phyloP scores from a whole-genome alignment of 2,329 filamentous ascomycete genomes.

The Pseudogymnoascus sp. region DNA sequence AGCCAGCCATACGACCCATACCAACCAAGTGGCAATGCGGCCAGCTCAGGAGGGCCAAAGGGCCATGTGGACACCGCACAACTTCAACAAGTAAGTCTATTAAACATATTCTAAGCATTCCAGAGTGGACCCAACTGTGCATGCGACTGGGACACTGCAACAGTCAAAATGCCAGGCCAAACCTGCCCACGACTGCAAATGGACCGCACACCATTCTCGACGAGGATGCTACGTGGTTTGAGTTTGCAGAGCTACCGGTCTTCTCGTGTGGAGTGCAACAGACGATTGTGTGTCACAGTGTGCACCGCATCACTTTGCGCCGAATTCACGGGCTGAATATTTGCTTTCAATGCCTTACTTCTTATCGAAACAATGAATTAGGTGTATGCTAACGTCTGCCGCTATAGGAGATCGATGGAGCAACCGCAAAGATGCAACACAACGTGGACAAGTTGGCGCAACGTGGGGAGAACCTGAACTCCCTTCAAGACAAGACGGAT shows the following conservation, averaged over 20 bases:
- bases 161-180: background rate
- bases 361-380: background rate
- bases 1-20: conserved; percentile 72
- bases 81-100: background rate
- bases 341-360: background rate
- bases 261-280: background rate
- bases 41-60: conserved; percentile 35
- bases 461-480: conserved; percentile 82
- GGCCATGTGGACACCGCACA: conserved; percentile 41
- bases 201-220: too few species aligned
- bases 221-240: background rate
- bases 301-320: background rate
- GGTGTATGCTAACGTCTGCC: background rate
- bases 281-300: background rate
- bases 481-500: conserved; percentile 88
- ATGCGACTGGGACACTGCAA: background rate
- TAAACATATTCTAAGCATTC: background rate
- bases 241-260: background rate
- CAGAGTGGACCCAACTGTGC: background rate
- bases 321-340: background rate
- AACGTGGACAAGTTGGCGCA: conserved; percentile 97
- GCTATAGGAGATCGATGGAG: conserved; percentile 89
- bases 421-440: conserved; percentile 88
- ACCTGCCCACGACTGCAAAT: background rate
- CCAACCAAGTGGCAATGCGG: conserved; percentile 63